Evolutionary conservation across 2,329 filamentous ascomycete species (phyloP), one percentile per base, ranked within the genome.

Genomic region (Epichloe typhina): DNA sequence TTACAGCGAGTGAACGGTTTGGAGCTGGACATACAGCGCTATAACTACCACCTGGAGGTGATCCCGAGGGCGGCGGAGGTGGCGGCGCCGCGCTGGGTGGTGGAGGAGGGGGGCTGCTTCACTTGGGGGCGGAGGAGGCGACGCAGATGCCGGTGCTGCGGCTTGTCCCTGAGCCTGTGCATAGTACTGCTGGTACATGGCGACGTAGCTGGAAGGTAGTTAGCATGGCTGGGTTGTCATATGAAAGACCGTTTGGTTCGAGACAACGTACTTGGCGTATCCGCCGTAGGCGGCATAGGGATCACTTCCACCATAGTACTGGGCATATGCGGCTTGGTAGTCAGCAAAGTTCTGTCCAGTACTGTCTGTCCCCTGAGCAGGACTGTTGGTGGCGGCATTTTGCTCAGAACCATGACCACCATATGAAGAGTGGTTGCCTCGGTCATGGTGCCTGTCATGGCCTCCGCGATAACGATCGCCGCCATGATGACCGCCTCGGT

Each of bases 241-340:
- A 33, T 13, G 19, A 46, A 6, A 7, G n/a, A 11, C 40, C 48
- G 12, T 23, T 23, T 13, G 12, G 26, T 17, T 31, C 12, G 17
- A 19, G 41, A 7, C 6, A 35, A 58, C 73, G 63, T 76, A 87
- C 70, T 84, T 86, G 58, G 83, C 79, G 67, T 93, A 96, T 50
- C 91, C 91, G 55, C 91, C 91, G 59, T 93, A 96, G 8, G 86
- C 82, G 41, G 88, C 88, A 65, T 96, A 96, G 0, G 90, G 91
- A 61, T 96, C 88, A 55, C 78, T 72, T 50, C 74, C 74, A 55
- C 75, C 76, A 54, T 90, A 91, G 66, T 94, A 93, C 64, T 89
- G 84, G 3, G 86, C 84, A 64, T 94, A 94, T 62, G 91, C 86
- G 17, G 84, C 81, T 49, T 80, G 80, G 64, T 93, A 93, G 59